Conservation (phyloP, 2,329 filamentous ascomycete genomes). For the Metarhizium sp. region DNA sequence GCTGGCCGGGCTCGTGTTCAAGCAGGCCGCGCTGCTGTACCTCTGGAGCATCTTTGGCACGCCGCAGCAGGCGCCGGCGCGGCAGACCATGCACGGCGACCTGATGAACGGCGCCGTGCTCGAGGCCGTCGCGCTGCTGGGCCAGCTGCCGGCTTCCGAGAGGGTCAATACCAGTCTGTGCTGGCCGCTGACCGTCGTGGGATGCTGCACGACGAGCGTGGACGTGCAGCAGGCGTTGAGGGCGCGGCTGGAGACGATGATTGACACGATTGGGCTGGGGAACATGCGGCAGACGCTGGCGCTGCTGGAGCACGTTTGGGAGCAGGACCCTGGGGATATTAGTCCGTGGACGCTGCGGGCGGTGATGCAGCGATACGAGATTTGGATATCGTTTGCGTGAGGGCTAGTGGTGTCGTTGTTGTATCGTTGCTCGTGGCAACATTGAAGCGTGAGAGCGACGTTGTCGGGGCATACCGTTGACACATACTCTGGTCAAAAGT, state of each 20-base stretch:
- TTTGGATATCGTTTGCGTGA: conserved; percentile 40
- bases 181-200: conserved; percentile 29
- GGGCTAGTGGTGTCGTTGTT: too few relatives aligned
- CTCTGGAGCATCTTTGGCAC: conserved; percentile 26
- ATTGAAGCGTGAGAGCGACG: background rate
- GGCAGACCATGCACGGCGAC: conserved; percentile 12
- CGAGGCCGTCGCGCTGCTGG: conserved; percentile 20
- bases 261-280: conserved; percentile 29
- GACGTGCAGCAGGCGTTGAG: conserved; percentile 27
- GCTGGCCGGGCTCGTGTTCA: conserved; percentile 32
- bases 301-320: conserved; percentile 34
- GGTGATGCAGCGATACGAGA: conserved; percentile 35
- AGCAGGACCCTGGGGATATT: conserved; percentile 16
- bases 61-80: conserved; percentile 13
- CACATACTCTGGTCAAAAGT: too few relatives aligned
- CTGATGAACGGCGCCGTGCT: conserved; percentile 19
- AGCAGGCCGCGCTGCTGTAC: conserved; percentile 34
- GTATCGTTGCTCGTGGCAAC: too few relatives aligned
- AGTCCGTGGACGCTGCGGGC: conserved; percentile 34
- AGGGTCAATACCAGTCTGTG: conserved; percentile 31
- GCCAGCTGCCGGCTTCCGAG: conserved; percentile 20
- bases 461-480: too few relatives aligned
- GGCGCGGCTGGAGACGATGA: conserved; percentile 23
- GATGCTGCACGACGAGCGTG: conserved; percentile 24
- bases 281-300: conserved; percentile 34